These are phyloP conservation scores for Bacidia gigantensis DNA, from an alignment of 495 filamentous ascomycete genomes.

Conservation along the genomic window DNA sequence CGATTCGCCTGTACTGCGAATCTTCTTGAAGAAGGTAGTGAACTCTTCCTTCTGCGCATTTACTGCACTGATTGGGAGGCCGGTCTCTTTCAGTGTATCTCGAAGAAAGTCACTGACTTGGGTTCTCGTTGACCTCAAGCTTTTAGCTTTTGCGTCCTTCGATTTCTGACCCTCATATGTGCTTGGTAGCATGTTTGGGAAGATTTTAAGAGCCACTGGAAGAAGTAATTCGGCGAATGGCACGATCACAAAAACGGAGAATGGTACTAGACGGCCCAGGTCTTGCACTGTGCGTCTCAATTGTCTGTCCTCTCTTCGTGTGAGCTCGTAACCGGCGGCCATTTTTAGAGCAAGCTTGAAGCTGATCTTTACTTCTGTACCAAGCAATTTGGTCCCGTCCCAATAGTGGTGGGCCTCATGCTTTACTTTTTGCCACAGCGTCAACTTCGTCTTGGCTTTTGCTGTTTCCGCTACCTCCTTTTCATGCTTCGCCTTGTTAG, in stretches of 20 bases:
- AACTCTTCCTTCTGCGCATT: slow-evolving; percentile 92
- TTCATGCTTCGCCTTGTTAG: slow-evolving; percentile 32
- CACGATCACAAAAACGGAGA: slow-evolving; percentile 93
- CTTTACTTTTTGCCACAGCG: slow-evolving; percentile 82
- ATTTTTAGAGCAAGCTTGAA: slow-evolving; percentile 85
- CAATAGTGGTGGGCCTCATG: slow-evolving; percentile 88
- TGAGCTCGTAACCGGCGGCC: slow-evolving; percentile 95
- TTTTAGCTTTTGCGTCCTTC: slow-evolving; percentile 74
- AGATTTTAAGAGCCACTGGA: slow-evolving; percentile 80
- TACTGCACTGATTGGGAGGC: slow-evolving; percentile 69
- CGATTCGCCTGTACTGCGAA: slow-evolving; percentile 77
- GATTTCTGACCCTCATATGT: slow-evolving; percentile 89
- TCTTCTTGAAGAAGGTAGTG: slow-evolving; percentile 93
- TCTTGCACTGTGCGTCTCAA: slow-evolving; percentile 87
- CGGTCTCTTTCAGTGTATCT: slow-evolving; percentile 81
- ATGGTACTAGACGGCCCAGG: slow-evolving; percentile 82
- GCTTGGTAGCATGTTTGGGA: slow-evolving; percentile 92
- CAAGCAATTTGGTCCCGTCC: slow-evolving; percentile 97
- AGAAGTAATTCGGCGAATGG: slow-evolving; percentile 94
- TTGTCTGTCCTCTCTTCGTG: slow-evolving; percentile 75
- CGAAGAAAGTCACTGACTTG: slow-evolving; percentile 88
- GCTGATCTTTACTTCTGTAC: slow-evolving; percentile 85
- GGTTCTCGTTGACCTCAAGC: slow-evolving; percentile 73
- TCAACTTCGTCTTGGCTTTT: slow-evolving; percentile 73
- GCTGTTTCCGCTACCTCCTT: slow-evolving; percentile 50